Conservation (phyloP, 768 basidiomycete genomes). For the Phaeotremella skinneri region DNA sequence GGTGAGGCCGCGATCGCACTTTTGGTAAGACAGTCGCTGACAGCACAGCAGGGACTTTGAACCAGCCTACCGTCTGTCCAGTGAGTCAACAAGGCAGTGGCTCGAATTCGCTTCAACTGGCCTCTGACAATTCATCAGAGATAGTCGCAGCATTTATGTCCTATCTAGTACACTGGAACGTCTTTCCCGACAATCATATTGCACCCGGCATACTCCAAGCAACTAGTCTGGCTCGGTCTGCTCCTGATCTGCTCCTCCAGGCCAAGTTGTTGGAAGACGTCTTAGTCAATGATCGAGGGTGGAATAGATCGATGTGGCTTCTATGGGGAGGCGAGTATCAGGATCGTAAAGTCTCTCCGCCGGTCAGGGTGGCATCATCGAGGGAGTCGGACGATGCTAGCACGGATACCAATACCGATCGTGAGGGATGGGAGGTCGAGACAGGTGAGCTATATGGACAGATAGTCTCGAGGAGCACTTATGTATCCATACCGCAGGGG, state of each 20-base stretch:
- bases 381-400: neutral
- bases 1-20: constrained; percentile 12
- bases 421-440: constrained; percentile 29
- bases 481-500: neutral
- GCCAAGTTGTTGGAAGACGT: constrained; percentile 35
- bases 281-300: constrained; percentile 11
- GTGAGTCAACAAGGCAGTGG: constrained; percentile 13
- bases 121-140: constrained; percentile 19
- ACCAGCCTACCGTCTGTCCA: constrained; percentile 30
- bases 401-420: constrained; percentile 7
- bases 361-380: neutral
- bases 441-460: constrained; percentile 10
- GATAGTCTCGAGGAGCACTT: neutral
- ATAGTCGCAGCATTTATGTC: constrained; percentile 37
- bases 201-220: constrained; percentile 10
- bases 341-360: constrained; percentile 1
- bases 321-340: constrained; percentile 27
- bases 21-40: constrained; percentile 4
- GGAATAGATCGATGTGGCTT: constrained; percentile 30
- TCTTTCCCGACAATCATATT: constrained; percentile 24
- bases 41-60: constrained; percentile 33
- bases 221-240: constrained; percentile 23
- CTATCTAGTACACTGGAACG: constrained; percentile 29
- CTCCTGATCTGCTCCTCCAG: constrained; percentile 15
- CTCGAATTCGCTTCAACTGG: neutral